Conservation (phyloP, 768 basidiomycete species). For the Xerocomellus chrysenteron region DNA sequence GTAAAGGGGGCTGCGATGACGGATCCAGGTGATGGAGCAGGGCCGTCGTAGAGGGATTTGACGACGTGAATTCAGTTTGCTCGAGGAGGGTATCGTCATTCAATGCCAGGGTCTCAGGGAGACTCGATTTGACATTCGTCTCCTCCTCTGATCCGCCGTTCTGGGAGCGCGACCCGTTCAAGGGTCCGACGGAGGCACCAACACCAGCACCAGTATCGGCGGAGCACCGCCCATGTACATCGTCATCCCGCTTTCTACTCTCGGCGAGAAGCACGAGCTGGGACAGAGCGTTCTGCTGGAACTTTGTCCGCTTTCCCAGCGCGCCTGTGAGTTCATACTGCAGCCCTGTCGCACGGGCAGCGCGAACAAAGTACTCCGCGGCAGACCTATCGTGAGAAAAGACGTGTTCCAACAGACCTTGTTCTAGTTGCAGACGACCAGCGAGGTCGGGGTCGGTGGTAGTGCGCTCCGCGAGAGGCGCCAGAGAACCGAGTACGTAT, state of each 20-base stretch:
- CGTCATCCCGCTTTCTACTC: slow-evolving; percentile 51
- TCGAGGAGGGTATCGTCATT: slow-evolving; percentile 98
- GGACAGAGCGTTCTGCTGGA: slow-evolving; percentile 78
- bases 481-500: slow-evolving; percentile 40
- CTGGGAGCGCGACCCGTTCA: slow-evolving; percentile 9
- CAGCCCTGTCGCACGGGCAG: slow-evolving; percentile 74
- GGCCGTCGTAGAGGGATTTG: slow-evolving; percentile 48
- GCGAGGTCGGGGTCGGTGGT: slow-evolving; percentile 59
- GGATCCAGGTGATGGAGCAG: slow-evolving; percentile 76
- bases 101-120: slow-evolving; percentile 80
- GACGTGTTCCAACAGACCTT: slow-evolving; percentile 78
- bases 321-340: slow-evolving; percentile 92
- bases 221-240: slow-evolving; percentile 8
- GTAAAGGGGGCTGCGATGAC: slow-evolving; percentile 77
- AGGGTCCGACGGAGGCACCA: background rate
- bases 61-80: slow-evolving; percentile 87
- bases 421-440: slow-evolving; percentile 69
- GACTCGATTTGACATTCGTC: slow-evolving; percentile 14
- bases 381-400: slow-evolving; percentile 75
- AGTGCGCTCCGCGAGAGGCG: slow-evolving; percentile 40
- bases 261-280: slow-evolving; percentile 95
- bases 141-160: slow-evolving; percentile 2
- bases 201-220: background rate
- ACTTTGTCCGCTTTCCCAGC: slow-evolving; percentile 91
- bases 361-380: slow-evolving; percentile 71